Evolutionary conservation across 495 filamentous ascomycete species (phyloP), one percentile per base, ranked within the genome.

Genomic region (Trypethelium eluteriae): DNA sequence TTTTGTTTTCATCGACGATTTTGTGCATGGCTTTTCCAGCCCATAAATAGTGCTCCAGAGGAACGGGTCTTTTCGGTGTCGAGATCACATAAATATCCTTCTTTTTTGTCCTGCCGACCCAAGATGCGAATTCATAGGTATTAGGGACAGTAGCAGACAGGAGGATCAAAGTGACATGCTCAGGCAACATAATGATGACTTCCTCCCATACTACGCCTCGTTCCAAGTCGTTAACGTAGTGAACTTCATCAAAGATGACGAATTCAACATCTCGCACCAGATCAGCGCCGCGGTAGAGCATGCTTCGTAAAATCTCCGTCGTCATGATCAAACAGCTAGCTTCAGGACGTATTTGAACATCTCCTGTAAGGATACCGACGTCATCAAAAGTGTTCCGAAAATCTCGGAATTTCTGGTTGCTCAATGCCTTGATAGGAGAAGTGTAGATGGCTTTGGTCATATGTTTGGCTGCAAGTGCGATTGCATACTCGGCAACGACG

Each of bases 401-500:
- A 74, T 98, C 94, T 64, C 94, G 84, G 76, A 97, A 98, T 75
- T 98, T 98, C 75, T 98, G 94, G 74, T 98, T 98, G 76, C 93
- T 97, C 66, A 98, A 81, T 2, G 94, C 94, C 79, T 98, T 98
- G 80, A 98, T 98, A 2, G 94, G 94, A 4, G 94, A 98, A 1
- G 94, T 98, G 76, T 98, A 98, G 69, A 98, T 97, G 38, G 94
- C 93, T 69, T 98, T 98, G 38, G 94, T 98, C 94, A 97, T 98
- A 74, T 98, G 94, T 71, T 92, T 95, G 4, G 89, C 89, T 36
- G 94, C 94, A 69, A 98, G 79, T 2, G 95, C 92, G 77, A 98
- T 98, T 36, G 92, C 94, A 77, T 98, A 98, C 73, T 98, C 94
- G 34, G 94, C 94, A 6, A 98, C 94, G 1, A 98, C 94, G 2